A percentile compares a stretch with the other conserved stretches of the same genome.
Evolutionary conservation across 2,329 filamentous ascomycete genomes (phyloP).

Genomic region (Colletotrichum spinosum): DNA sequence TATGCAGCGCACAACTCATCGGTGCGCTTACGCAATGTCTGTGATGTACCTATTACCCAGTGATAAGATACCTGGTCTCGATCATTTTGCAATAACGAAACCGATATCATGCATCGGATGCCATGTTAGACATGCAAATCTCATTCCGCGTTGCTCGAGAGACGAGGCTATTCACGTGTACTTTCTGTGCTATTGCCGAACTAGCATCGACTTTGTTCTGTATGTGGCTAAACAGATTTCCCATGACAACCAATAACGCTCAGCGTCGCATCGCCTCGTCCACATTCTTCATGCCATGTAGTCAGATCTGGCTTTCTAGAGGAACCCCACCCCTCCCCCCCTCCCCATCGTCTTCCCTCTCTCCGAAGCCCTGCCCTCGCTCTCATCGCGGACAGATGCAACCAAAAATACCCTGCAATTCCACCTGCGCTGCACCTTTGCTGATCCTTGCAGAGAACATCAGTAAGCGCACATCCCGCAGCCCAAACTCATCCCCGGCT

Average conservation of each 20-base stretch:
- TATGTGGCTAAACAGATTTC: not conserved
- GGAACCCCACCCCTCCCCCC: not conserved
- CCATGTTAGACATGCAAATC: not conserved
- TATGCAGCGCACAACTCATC: too few species aligned
- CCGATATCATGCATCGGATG: not conserved
- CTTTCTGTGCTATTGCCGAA: too few species aligned
- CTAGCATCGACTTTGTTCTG: too few species aligned
- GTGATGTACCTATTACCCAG: too few species aligned
- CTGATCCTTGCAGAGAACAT: too few species aligned
- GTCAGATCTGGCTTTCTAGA: not conserved
- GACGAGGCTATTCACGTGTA: not conserved
- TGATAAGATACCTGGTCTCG: not conserved
- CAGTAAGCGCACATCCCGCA: constrained; percentile 8
- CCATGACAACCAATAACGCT: too few species aligned
- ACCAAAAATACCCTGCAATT: too few species aligned
- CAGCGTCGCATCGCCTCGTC: too few species aligned
- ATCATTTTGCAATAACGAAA: not conserved
- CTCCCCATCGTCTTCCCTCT: not conserved
- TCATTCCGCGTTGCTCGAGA: constrained; percentile 3
- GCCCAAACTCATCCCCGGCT: constrained; percentile 21
- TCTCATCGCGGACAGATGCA: too few species aligned
- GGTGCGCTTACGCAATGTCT: too few species aligned
- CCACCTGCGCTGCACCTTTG: constrained; percentile 3
- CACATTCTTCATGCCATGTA: not conserved
- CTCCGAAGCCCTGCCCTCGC: too few species aligned